Evolutionary conservation across 2,329 filamentous ascomycete genomes (phyloP), one percentile per base, ranked within the genome.

Genomic region (Berkeleyomyces basicola): DNA sequence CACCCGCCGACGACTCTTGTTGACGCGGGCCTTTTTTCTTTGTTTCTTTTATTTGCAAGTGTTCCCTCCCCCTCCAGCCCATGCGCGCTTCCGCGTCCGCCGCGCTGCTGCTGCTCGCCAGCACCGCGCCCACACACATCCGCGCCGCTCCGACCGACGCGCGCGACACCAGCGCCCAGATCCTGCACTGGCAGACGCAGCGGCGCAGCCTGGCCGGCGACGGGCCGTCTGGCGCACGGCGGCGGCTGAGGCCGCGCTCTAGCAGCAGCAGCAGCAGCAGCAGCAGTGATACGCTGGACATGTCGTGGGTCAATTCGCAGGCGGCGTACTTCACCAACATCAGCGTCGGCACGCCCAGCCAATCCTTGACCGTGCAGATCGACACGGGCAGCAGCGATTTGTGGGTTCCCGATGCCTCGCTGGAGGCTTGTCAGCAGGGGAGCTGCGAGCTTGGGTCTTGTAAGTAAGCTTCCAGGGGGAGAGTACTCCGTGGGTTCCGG

Each of bases 301-400:
- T 59, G 5, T 47, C 42, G 11, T 64, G 55, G 53, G 37, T 51
- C 39, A 64, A 61, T 43, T 6, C 31, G 43, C 73, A 77, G 4
- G 51, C 49, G 33, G 59, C 63, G 43, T 85, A 84, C 69, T 84
- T 82, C 67, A 77, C 79, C 16, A 77, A 77, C 31, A 78, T 83
- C 65, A 71, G 73, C 36, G 69, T 86, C 33, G 83, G 83, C 16
- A 83, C 78, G 5, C 82, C 83, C 0, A 71, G 72, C 10, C 83
- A 86, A 68, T 71, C 77, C 3, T 65, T 86, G 47, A 78, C 76
- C 1, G 71, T 86, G 61, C 81, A 84, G 69, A 74, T 86, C 53
- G 83, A 86, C 70, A 86, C 83, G 0, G 83, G 82, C 49, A 84
- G 81, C 68, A 84, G 81, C 65, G 83, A 86, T 71, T 77, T 82